Evolutionary conservation across 805 yeast genomes (phyloP).

Genomic region (Ogataea zsoltii): DNA sequence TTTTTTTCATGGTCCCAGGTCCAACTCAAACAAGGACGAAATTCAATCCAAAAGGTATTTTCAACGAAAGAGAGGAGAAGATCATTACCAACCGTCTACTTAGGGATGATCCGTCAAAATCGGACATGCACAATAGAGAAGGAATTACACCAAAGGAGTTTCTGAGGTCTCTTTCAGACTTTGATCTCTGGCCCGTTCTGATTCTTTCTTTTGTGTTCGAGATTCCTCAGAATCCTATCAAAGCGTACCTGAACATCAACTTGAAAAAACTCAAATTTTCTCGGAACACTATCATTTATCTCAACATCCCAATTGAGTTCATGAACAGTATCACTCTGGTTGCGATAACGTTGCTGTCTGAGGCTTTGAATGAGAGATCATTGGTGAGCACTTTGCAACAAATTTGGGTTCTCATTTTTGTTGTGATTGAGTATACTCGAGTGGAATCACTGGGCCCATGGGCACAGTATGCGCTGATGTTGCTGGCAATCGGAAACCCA

Average conservation of each 20-base stretch:
- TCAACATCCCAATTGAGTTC: slow-evolving; percentile 47
- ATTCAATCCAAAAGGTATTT: slow-evolving; percentile 52
- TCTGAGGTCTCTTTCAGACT: slow-evolving; percentile 42
- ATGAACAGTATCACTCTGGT: slow-evolving; percentile 35
- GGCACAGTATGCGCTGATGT: slow-evolving; percentile 16
- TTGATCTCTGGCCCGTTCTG: slow-evolving; percentile 52
- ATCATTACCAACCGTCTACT: slow-evolving; percentile 42
- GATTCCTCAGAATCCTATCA: slow-evolving; percentile 37
- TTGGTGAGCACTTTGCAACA: slow-evolving; percentile 13
- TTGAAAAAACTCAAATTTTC: slow-evolving; percentile 47
- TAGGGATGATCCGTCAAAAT: slow-evolving; percentile 47
- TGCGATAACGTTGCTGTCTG: slow-evolving; percentile 36
- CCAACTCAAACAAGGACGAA: slow-evolving; percentile 52
- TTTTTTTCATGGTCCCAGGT: slow-evolving; percentile 55
- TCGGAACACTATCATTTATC: slow-evolving; percentile 47
- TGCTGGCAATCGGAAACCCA: slow-evolving; percentile 38
- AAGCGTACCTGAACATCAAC: slow-evolving; percentile 45
- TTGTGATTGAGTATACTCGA: slow-evolving; percentile 11
- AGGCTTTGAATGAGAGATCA: slow-evolving; percentile 29
- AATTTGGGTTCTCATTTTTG: slow-evolving; percentile 19
- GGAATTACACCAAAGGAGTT: slow-evolving; percentile 42
- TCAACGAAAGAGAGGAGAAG: slow-evolving; percentile 38
- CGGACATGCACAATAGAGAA: slow-evolving; percentile 58
- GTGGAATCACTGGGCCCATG: slow-evolving; percentile 10
- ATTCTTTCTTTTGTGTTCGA: slow-evolving; percentile 42